Evolutionary conservation across 345 rosid species (phyloP), one percentile per base, ranked within the genome.

Genomic region (Citrus maxima): DNA sequence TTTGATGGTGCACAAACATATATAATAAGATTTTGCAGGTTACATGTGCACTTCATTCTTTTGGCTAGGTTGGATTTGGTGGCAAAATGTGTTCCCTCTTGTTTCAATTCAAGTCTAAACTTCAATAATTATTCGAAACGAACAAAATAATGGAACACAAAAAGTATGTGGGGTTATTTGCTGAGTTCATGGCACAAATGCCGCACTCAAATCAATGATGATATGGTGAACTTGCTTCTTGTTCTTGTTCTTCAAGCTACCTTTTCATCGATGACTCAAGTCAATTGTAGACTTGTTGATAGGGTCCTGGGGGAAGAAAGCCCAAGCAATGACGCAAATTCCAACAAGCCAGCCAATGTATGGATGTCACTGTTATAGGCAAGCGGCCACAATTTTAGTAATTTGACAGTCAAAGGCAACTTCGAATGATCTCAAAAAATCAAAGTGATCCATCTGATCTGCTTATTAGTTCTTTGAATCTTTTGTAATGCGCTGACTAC

Each of bases 181-280:
- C 62, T 1, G 46, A 54, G 75, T 72, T 72, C 63, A 4, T 21
- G 75, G 30, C 63, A 55, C 46, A 55, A 72, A 72, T 54, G 63
- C 46, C 75, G 75, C 64, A 72, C 64, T 55, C 21, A 30, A 72
- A 72, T 72, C 75, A 32, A 32, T 10, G 28, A 72, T 56, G 51
- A 35, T 66, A 19, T 7, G 30, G 7, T 34, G 19, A 34, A 65
- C 3, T 7, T 19, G 42, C 69, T 19, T 32, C 42, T 65, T 30
- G 22, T 19, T 32, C 42, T 65, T 16, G 22, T 64, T 30, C 38
- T 64, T 66, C 70, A 32, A 3, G 14, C 22, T 34, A 35, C 13
- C 19, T 35, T 35, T 9, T 12, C 25, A 34, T 24, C 70, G 22
- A 21, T 35, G 40, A 66, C 22, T 21, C 6, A 35, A 66, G 70